A percentile compares a stretch with the other conserved stretches of the same genome.
phyloP scores from a whole-genome alignment of 768 basidiomycete genomes.

The Phylloporus sp. region DNA sequence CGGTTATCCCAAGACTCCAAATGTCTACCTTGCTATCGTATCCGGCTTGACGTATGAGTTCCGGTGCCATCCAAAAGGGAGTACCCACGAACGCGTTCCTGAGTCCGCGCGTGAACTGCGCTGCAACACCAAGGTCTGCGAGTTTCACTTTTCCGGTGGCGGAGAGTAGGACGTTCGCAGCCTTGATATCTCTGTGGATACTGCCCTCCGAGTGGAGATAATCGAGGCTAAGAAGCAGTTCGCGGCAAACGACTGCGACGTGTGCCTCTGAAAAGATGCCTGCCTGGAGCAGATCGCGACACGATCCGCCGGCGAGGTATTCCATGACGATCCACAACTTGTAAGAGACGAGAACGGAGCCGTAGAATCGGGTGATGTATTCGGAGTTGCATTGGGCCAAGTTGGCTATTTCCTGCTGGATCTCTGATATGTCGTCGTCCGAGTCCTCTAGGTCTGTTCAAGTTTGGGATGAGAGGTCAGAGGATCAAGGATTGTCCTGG shows the following conservation, averaged over 20 bases:
- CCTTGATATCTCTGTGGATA: conserved; percentile 99
- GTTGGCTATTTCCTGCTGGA: conserved; percentile 97
- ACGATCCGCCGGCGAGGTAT: conserved; percentile 97
- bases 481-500: background rate
- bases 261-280: conserved; percentile 89
- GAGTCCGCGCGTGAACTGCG: conserved; percentile 89
- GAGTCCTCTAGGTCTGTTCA: conserved; percentile 88
- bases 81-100: conserved; percentile 98
- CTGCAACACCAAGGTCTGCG: conserved; percentile 98
- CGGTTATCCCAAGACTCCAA: conserved; percentile 97
- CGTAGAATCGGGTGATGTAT: conserved; percentile 94
- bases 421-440: conserved; percentile 97
- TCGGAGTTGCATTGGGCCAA: conserved; percentile 94
- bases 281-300: conserved; percentile 90
- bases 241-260: conserved; percentile 91
- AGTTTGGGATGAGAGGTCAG: conserved; percentile 5
- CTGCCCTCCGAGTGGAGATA: conserved; percentile 96
- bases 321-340: conserved; percentile 99
- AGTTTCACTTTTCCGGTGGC: conserved; percentile 93
- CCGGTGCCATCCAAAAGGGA: conserved; percentile 98
- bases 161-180: conserved; percentile 90
- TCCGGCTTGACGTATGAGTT: conserved; percentile 95
- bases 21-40: conserved; percentile 96
- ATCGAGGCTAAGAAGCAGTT: conserved; percentile 87
- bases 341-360: conserved; percentile 93